A percentile compares a stretch with the other conserved stretches of the same genome.
phyloP scores from a whole-genome alignment of 192 early-diverging fungal genomes.

The Mortierella alpina region DNA sequence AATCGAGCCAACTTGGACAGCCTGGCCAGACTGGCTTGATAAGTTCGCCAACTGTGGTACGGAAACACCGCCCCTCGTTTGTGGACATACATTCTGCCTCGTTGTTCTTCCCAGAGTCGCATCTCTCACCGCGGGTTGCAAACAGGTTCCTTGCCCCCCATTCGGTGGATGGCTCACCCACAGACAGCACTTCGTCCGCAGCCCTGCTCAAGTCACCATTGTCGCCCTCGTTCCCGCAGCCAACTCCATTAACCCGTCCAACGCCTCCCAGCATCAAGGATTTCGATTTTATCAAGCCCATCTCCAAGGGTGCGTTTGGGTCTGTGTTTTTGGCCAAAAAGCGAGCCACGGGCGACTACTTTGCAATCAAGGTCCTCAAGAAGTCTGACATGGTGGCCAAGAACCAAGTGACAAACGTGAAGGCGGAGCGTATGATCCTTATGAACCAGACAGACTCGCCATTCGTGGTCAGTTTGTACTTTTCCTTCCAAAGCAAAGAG shows the following conservation, averaged over 20 bases:
- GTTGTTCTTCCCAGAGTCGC: slow-evolving; percentile 34
- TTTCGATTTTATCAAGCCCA: slow-evolving; percentile 91
- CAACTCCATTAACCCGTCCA: slow-evolving; percentile 59
- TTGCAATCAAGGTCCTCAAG: slow-evolving; percentile 87
- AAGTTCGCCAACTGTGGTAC: neutral
- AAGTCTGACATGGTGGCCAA: slow-evolving; percentile 93
- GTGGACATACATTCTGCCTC: slow-evolving; percentile 49
- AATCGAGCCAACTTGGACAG: neutral
- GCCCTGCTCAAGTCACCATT: slow-evolving; percentile 45
- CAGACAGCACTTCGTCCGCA: slow-evolving; percentile 30
- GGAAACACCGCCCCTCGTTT: slow-evolving; percentile 47
- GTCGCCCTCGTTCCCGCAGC: slow-evolving; percentile 52
- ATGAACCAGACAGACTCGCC: slow-evolving; percentile 86
- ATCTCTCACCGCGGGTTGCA: slow-evolving; percentile 26
- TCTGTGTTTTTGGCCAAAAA: slow-evolving; percentile 90
- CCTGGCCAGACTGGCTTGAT: neutral
- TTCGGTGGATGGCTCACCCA: slow-evolving; percentile 50
- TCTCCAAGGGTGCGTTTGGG: slow-evolving; percentile 91
- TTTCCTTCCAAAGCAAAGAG: slow-evolving; percentile 85
- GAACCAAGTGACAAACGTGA: slow-evolving; percentile 92
- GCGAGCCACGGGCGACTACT: slow-evolving; percentile 85
- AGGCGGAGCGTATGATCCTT: slow-evolving; percentile 89
- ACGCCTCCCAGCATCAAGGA: slow-evolving; percentile 85
- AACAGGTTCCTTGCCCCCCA: slow-evolving; percentile 36
- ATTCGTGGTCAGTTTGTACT: slow-evolving; percentile 87